phyloP scores from a whole-genome alignment of 2,329 filamentous ascomycete genomes.

The Alternaria atra region DNA sequence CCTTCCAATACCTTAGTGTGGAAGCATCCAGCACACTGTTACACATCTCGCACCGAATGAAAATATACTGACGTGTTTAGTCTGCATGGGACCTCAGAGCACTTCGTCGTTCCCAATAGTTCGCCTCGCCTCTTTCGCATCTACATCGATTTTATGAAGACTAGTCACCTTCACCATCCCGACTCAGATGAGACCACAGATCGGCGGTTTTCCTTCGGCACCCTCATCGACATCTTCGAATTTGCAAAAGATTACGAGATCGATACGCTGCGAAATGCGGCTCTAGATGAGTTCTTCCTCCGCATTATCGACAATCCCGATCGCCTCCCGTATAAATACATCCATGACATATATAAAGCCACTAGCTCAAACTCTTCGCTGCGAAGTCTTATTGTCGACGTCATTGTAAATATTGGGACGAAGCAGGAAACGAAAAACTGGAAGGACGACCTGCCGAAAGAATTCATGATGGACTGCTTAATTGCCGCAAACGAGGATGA shows the following conservation, averaged over 20 bases:
- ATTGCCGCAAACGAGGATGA: not conserved
- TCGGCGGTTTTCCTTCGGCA: not conserved
- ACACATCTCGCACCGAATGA: not conserved
- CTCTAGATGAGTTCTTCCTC: not conserved
- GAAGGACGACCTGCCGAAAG: not conserved
- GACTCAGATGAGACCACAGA: not conserved
- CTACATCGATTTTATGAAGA: not conserved
- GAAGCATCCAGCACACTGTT: not conserved
- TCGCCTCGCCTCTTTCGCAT: not conserved
- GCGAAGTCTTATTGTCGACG: not conserved
- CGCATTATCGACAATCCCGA: not conserved
- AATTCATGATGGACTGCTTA: not conserved
- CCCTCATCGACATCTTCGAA: not conserved
- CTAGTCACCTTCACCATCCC: not conserved
- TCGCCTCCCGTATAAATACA: not conserved
- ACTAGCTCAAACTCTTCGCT: not conserved
- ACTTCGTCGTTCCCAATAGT: not conserved
- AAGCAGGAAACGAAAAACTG: not conserved
- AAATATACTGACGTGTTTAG: not conserved
- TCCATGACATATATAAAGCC: not conserved
- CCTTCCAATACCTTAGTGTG: not conserved
- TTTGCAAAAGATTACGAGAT: not conserved
- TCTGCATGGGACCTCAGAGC: not conserved
- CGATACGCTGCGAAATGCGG: not conserved
- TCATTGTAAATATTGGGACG: not conserved